Evolutionary conservation across 805 yeast species (phyloP).

Genomic region (Metschnikowia dekortorum): DNA sequence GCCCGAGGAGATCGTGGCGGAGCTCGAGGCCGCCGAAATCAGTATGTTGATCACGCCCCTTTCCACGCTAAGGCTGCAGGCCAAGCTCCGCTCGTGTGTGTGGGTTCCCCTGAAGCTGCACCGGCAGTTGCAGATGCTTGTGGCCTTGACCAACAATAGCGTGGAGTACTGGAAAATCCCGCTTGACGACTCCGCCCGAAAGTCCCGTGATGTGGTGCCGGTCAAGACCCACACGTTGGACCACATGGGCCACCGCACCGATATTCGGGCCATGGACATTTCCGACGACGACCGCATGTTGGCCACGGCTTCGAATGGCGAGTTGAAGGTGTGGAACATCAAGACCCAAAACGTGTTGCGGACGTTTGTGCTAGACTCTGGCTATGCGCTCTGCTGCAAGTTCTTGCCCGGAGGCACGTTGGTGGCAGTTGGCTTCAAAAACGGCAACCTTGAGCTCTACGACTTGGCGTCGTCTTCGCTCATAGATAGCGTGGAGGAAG

Average conservation of each 20-base stretch:
- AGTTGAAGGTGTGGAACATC: slow-evolving; percentile 83
- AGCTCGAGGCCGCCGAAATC: slow-evolving; percentile 43
- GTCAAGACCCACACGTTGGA: slow-evolving; percentile 59
- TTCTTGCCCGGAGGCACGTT: slow-evolving; percentile 91
- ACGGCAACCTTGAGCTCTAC: slow-evolving; percentile 77
- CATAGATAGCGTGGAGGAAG: slow-evolving; percentile 61
- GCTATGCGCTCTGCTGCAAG: slow-evolving; percentile 74
- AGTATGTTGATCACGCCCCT: slow-evolving; percentile 65
- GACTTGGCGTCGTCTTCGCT: slow-evolving; percentile 81
- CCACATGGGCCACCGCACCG: slow-evolving; percentile 83
- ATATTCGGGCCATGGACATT: slow-evolving; percentile 76
- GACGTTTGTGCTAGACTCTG: slow-evolving; percentile 68
- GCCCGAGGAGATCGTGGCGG: slow-evolving; percentile 50
- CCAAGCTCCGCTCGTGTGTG: slow-evolving; percentile 61
- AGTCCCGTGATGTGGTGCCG: slow-evolving; percentile 35
- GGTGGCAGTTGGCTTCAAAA: slow-evolving; percentile 82
- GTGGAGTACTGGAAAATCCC: slow-evolving; percentile 62
- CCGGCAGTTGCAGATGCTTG: slow-evolving; percentile 52
- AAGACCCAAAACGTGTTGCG: slow-evolving; percentile 71
- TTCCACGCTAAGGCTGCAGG: slow-evolving; percentile 57
- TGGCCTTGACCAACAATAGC: slow-evolving; percentile 68
- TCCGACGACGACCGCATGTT: slow-evolving; percentile 76
- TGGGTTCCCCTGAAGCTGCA: slow-evolving; percentile 51
- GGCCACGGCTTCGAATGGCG: slow-evolving; percentile 89
- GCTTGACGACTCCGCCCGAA: slow-evolving; percentile 53